Conservation (phyloP, 768 basidiomycete genomes). For the Crassisporium funariophilum region DNA sequence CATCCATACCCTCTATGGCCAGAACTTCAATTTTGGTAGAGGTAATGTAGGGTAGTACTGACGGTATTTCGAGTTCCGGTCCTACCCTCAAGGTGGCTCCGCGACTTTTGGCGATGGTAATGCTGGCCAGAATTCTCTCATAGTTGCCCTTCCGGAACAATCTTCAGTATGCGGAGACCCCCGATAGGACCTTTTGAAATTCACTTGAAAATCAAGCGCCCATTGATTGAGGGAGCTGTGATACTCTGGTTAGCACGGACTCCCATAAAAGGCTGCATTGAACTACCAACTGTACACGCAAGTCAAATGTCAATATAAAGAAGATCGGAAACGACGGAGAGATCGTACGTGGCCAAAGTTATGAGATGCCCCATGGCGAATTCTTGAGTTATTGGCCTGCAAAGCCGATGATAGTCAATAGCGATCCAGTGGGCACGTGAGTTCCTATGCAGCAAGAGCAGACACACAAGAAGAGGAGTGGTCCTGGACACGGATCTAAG, state of each 20-base stretch:
- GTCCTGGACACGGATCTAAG: too few relatives aligned
- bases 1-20: constrained; percentile 88
- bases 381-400: not conserved
- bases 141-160: constrained; percentile 73
- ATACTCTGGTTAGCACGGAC: not conserved
- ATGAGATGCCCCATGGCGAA: constrained; percentile 79
- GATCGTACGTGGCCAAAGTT: constrained; percentile 80
- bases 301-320: not conserved
- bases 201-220: constrained; percentile 92
- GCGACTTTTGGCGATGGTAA: constrained; percentile 81
- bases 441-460: too few relatives aligned
- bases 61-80: constrained; percentile 97
- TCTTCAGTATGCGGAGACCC: constrained; percentile 1
- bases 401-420: not conserved
- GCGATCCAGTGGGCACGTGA: too few relatives aligned
- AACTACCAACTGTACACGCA: constrained; percentile 35
- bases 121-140: constrained; percentile 87
- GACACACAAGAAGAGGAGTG: too few relatives aligned
- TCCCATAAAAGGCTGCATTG: not conserved
- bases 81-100: constrained; percentile 94
- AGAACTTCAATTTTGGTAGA: not conserved
- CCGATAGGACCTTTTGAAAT: constrained; percentile 9
- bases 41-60: constrained; percentile 10
- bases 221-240: constrained; percentile 92
- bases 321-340: constrained; percentile 1